These are phyloP conservation scores for Acanthamoeba sp. DNA, from an alignment of 208 protist genomes.

Conservation along the genomic window DNA sequence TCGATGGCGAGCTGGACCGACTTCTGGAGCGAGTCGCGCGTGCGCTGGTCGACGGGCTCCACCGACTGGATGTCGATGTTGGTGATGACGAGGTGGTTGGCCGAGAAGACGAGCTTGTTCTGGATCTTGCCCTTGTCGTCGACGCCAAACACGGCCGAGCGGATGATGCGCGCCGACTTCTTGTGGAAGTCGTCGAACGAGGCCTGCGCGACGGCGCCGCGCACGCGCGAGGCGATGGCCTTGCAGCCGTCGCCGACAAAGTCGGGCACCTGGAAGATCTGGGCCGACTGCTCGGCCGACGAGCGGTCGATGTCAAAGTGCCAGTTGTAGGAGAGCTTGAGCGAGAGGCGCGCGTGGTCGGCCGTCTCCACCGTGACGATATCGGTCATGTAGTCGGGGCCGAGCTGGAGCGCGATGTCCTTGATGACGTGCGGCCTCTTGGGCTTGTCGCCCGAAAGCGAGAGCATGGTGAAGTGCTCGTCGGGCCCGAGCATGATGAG, in stretches of 20 bases:
- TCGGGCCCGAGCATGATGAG: conserved; percentile 96
- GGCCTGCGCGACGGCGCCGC: conserved; percentile 94
- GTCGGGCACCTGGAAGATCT: conserved; percentile 96
- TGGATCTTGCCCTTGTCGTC: conserved; percentile 87
- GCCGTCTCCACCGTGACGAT: conserved; percentile 96
- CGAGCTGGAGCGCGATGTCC: conserved; percentile 95
- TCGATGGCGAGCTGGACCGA: conserved; percentile 98
- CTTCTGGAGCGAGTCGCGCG: conserved; percentile 96
- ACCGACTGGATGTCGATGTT: conserved; percentile 96
- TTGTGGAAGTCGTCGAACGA: conserved; percentile 98
- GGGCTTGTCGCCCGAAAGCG: conserved; percentile 94
- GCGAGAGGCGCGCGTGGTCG: conserved; percentile 95
- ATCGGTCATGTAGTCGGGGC: conserved; percentile 96
- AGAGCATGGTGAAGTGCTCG: conserved; percentile 97
- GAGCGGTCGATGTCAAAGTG: conserved; percentile 93
- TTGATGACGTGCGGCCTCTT: conserved; percentile 94
- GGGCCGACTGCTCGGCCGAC: conserved; percentile 80
- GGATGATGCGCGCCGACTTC: conserved; percentile 96
- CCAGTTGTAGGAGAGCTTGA: conserved; percentile 98
- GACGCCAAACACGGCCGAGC: conserved; percentile 95
- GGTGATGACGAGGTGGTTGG: conserved; percentile 95
- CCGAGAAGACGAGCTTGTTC: conserved; percentile 91
- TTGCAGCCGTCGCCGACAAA: conserved; percentile 98
- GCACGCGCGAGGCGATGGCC: conserved; percentile 96
- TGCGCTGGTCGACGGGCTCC: conserved; percentile 95